Evolutionary conservation across 306 rosid species (phyloP), one percentile per base, ranked within the genome.

Genomic region (Medicago lupulina): DNA sequence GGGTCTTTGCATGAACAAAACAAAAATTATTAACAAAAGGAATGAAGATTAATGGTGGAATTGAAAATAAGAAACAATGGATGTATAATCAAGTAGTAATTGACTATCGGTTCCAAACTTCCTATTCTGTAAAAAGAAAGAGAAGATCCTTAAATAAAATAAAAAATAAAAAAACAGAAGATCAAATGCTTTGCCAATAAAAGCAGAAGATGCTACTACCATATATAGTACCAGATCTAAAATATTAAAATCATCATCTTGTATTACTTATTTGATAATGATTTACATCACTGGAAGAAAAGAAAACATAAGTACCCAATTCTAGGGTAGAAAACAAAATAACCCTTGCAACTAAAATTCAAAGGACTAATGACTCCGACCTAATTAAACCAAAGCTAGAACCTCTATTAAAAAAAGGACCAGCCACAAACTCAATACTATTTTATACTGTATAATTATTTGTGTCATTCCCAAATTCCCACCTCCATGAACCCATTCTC

Each of bases 401-500:
- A 31, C 2, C 16, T 2, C 51, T 6, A 13, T 4, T 46, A 3
- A 46, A 13, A 46, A 46, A 46, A 46, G n/a, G 25, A 18, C 12
- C 28, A 54, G 28, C 5, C 18, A 3, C 5, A 54, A 8, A 3
- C 11, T 54, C 14, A 54, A 54, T 54, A 17, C 2, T 54, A 54
- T 8, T 9, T 54, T 54, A 9, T 54, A n/a, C n/a, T n/a, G n/a
- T n/a, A 54, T 54, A 54, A 53, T 17, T 53, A 17, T 53, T 10
- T 57, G 4, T 10, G 7, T 60, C 76, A 83, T n/a, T 89, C 89
- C 99, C 99, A 92, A 69, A 95, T 92, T 4, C 86, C 97, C 2
- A 95, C 96, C 74, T 95, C 97, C 97, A 95, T 92, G 75, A 90
- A 90, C 4, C 99, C 99, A 68, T 90, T 89, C 87, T 92, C 85